A percentile compares a stretch with the other conserved stretches of the same genome.
Evolutionary conservation across 2,329 filamentous ascomycete genomes (phyloP).

Genomic region (Pleoardoris graminearum): DNA sequence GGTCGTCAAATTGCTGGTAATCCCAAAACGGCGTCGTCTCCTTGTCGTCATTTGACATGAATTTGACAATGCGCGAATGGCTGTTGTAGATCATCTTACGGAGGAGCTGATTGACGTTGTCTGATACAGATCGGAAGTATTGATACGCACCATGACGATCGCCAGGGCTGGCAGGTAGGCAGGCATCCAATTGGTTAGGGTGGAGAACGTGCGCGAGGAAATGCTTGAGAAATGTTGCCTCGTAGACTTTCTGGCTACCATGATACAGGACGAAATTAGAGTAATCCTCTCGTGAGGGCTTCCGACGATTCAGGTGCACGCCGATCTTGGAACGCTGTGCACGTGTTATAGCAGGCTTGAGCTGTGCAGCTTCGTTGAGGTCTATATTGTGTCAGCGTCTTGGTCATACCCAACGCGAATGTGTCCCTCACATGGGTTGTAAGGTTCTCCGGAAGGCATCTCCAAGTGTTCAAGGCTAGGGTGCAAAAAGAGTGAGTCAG

Average conservation of each 20-base stretch:
- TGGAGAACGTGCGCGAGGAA: conserved; percentile 28
- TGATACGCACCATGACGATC: conserved; percentile 3
- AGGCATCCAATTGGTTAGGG: conserved; percentile 18
- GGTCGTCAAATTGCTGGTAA: conserved; percentile 13
- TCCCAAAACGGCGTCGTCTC: conserved; percentile 25
- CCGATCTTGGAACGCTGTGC: conserved; percentile 11
- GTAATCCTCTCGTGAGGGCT: conserved; percentile 23
- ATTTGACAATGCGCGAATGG: conserved; percentile 22
- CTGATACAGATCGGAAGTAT: conserved; percentile 22
- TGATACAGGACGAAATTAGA: conserved; percentile 28
- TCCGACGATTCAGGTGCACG: conserved; percentile 15
- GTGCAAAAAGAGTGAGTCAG: not conserved
- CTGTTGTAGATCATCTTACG: conserved; percentile 31
- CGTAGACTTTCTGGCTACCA: conserved; percentile 31
- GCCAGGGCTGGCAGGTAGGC: conserved; percentile 6
- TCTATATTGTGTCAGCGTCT: not conserved
- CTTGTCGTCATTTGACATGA: conserved; percentile 24
- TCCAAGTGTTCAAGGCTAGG: not conserved
- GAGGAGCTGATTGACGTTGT: conserved; percentile 22
- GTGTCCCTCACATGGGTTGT: conserved; percentile 12
- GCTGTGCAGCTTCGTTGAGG: not conserved
- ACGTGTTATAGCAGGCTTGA: conserved; percentile 3
- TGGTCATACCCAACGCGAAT: not conserved
- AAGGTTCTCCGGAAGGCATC: conserved; percentile 8
- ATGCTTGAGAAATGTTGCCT: conserved; percentile 25